Percentiles rank a stretch among this genome's conserved stretches.
phyloP scores from a whole-genome alignment of 129 eudicot species.

The Centella asiatica region DNA sequence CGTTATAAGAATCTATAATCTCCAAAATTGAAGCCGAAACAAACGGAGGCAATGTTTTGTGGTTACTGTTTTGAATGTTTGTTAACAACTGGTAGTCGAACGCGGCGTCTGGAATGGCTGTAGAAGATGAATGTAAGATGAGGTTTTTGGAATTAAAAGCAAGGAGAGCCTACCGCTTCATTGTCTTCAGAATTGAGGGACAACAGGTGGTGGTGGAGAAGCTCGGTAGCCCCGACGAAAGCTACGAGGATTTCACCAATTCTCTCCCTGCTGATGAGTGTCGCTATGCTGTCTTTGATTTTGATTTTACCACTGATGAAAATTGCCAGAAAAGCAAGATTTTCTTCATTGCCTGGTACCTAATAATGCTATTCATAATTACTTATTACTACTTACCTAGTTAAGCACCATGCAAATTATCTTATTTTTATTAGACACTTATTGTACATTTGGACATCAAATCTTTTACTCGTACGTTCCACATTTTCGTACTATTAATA shows the following conservation, averaged over 20 bases:
- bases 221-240: conserved; percentile 53
- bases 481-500: no score
- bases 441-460: no score
- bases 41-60: no score
- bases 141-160: conserved; percentile 70
- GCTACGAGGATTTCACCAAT: conserved; percentile 68
- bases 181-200: conserved; percentile 52
- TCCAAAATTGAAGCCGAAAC: no score
- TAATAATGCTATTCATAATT: not conserved
- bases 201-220: conserved; percentile 77
- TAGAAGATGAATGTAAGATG: conserved; percentile 74
- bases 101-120: conserved; percentile 90
- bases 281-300: conserved; percentile 80
- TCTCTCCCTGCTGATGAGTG: conserved; percentile 86
- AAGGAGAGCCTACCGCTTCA: conserved; percentile 57
- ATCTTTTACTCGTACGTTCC: no score
- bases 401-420: no score
- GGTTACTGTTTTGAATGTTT: no score
- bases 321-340: conserved; percentile 96
- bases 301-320: conserved; percentile 76
- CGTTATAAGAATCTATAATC: no score
- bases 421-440: no score
- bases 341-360: conserved; percentile 80
- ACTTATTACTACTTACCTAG: not conserved
- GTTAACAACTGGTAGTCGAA: conserved; percentile 73